These are phyloP conservation scores for Tricholoma terreum DNA, from an alignment of 768 basidiomycete species.

Conservation along the genomic window DNA sequence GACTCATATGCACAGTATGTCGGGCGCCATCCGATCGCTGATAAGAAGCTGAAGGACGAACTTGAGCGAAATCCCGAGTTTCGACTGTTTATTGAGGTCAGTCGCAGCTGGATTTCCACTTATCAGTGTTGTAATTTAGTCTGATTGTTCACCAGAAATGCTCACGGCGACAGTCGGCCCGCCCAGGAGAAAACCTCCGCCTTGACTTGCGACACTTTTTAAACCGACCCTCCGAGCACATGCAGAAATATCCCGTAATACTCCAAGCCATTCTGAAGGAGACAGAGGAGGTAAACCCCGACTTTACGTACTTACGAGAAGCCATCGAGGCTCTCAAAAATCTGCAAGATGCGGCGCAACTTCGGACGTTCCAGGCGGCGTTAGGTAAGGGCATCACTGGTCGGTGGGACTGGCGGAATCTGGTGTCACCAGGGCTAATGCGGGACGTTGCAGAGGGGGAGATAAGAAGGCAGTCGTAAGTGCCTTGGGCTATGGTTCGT, in stretches of 20 bases:
- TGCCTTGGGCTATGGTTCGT: slow-evolving; percentile 2
- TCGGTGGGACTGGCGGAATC: slow-evolving; percentile 88
- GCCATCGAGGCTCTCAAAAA: slow-evolving; percentile 81
- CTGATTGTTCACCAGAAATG: slow-evolving; percentile 33
- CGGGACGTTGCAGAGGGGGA: slow-evolving; percentile 67
- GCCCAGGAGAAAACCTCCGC: slow-evolving; percentile 37
- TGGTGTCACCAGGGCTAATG: slow-evolving; percentile 65
- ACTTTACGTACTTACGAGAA: slow-evolving; percentile 75
- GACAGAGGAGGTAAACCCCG: slow-evolving; percentile 77
- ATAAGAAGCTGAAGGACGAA: slow-evolving; percentile 85
- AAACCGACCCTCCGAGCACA: slow-evolving; percentile 74
- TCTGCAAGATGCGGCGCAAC: slow-evolving; percentile 74
- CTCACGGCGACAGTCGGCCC: slow-evolving; percentile 39
- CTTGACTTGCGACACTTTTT: slow-evolving; percentile 77
- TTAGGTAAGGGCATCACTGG: slow-evolving; percentile 78
- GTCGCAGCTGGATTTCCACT: slow-evolving; percentile 11
- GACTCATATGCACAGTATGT: slow-evolving; percentile 81
- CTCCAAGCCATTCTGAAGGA: slow-evolving; percentile 85
- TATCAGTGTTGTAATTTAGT: background rate
- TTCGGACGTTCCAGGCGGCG: slow-evolving; percentile 86
- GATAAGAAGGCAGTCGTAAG: slow-evolving; percentile 82
- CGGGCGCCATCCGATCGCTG: slow-evolving; percentile 83
- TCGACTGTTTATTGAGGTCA: slow-evolving; percentile 81
- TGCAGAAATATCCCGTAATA: slow-evolving; percentile 85
- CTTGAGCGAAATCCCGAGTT: slow-evolving; percentile 80